These are phyloP conservation scores for Dendrothele bispora DNA, from an alignment of 768 basidiomycete species.

Conservation along the genomic window DNA sequence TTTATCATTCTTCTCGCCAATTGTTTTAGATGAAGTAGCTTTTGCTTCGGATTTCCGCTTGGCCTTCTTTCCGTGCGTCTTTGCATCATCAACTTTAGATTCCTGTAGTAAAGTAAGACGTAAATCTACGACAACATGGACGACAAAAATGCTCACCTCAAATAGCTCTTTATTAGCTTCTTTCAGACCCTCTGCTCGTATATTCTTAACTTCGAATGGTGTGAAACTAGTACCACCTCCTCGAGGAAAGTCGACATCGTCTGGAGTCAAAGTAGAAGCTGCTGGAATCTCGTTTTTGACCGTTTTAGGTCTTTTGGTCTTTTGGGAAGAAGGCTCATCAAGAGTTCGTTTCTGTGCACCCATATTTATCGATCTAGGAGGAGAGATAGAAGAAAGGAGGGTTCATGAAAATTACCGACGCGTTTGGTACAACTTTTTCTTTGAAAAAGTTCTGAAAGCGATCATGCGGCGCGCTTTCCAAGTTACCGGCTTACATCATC, in stretches of 20 bases:
- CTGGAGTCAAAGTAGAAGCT: constrained; percentile 41
- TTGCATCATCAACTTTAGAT: constrained; percentile 38
- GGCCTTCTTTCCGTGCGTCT: constrained; percentile 45
- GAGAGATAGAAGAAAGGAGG: constrained; percentile 16
- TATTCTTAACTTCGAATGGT: constrained; percentile 83
- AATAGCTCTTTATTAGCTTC: constrained; percentile 86
- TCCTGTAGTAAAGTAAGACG: constrained; percentile 29
- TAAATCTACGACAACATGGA: constrained; percentile 9
- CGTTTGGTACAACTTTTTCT: too few species aligned
- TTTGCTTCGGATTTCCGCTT: constrained; percentile 46
- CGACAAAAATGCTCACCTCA: constrained; percentile 40
- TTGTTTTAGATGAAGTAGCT: constrained; percentile 23
- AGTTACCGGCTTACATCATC: too few species aligned
- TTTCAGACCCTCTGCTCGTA: constrained; percentile 79
- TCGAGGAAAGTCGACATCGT: constrained; percentile 92
- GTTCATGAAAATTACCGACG: too few species aligned
- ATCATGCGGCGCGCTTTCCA: constrained; percentile 10
- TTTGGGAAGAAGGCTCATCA: constrained; percentile 54
- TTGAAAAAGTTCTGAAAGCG: constrained; percentile 6
- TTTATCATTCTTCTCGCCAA: constrained; percentile 50
- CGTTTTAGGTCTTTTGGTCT: constrained; percentile 63
- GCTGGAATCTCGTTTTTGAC: constrained; percentile 28
- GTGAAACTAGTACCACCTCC: constrained; percentile 91
- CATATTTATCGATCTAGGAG: constrained; percentile 37
- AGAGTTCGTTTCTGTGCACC: constrained; percentile 60